Percentiles rank a stretch among this genome's conserved stretches.
Conservation (phyloP, 139 green algal species). For the Klebsormidium nitens region DNA sequence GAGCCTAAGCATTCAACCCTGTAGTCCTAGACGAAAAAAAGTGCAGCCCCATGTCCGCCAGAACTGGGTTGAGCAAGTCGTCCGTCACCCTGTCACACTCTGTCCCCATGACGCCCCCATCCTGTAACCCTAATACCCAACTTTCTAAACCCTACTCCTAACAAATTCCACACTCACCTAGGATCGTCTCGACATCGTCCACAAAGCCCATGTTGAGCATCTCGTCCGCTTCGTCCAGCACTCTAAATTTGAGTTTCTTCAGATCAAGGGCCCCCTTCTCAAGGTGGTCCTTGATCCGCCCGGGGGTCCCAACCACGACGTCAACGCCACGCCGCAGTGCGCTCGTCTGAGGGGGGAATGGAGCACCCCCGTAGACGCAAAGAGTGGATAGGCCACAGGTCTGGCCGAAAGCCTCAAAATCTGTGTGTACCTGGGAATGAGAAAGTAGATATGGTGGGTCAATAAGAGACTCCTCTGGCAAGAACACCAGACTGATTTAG, state of each 20-base stretch:
- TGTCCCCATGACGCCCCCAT: background rate
- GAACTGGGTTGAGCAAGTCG: too few species aligned
- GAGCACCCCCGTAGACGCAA: conserved; percentile 91
- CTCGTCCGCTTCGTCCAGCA: conserved; percentile 98
- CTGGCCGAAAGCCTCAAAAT: conserved; percentile 81
- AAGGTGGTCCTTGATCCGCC: conserved; percentile 74
- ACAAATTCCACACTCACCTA: too few species aligned
- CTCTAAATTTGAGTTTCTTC: conserved; percentile 66
- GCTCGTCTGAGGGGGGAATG: conserved; percentile 74
- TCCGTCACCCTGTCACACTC: too few species aligned
- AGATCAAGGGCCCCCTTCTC: conserved; percentile 79
- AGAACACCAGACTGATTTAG: too few species aligned
- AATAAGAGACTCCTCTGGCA: too few species aligned
- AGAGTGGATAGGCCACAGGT: conserved; percentile 61
- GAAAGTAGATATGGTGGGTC: background rate
- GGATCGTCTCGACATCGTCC: conserved; percentile 97
- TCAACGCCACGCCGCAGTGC: conserved; percentile 79
- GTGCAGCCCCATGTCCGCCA: too few species aligned
- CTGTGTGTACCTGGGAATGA: conserved; percentile 41
- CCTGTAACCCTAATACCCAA: background rate
- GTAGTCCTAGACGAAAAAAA: too few species aligned
- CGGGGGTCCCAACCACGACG: conserved; percentile 71
- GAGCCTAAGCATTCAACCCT: too few species aligned
- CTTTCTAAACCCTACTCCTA: too few species aligned
- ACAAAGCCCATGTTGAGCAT: conserved; percentile 99